These are phyloP conservation scores for Pseudonectria foliicola DNA, from an alignment of 2,329 filamentous ascomycete genomes.

Conservation along the genomic window DNA sequence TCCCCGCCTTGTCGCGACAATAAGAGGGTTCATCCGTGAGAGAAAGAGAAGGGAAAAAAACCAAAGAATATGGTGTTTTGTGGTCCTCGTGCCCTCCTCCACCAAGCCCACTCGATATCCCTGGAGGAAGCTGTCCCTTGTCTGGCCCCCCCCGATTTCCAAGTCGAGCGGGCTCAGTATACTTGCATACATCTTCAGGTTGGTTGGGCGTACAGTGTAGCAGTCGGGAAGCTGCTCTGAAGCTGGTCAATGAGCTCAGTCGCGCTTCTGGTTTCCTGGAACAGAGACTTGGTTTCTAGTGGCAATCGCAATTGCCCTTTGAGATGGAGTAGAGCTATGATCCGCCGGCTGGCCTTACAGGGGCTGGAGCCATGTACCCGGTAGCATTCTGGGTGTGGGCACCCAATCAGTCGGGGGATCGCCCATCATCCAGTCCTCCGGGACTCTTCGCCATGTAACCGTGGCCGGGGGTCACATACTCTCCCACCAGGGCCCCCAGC, in stretches of 20 bases:
- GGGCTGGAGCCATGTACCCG: slow-evolving; percentile 12
- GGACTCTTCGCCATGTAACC: too few relatives aligned
- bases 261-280: too few relatives aligned
- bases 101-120: slow-evolving; percentile 15
- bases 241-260: too few relatives aligned
- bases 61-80: slow-evolving; percentile 10
- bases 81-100: slow-evolving; percentile 11
- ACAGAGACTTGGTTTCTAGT: neutral
- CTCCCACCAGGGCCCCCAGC: too few relatives aligned
- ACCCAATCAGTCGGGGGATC: slow-evolving; percentile 15
- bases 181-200: too few relatives aligned
- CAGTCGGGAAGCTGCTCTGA: too few relatives aligned
- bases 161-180: too few relatives aligned
- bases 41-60: slow-evolving; percentile 9
- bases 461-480: too few relatives aligned
- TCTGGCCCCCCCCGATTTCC: slow-evolving; percentile 15
- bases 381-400: slow-evolving; percentile 10
- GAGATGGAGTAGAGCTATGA: slow-evolving; percentile 8
- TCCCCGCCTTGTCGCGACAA: slow-evolving; percentile 9
- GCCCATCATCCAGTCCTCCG: slow-evolving; percentile 13
- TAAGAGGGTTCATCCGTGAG: slow-evolving; percentile 10
- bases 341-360: slow-evolving; percentile 5
- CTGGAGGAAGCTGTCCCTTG: slow-evolving; percentile 12
- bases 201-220: too few relatives aligned
- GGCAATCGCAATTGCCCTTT: neutral